A percentile compares a stretch with the other conserved stretches of the same genome.
These are phyloP conservation scores for Neofusicoccum sp. DNA, from an alignment of 2,329 filamentous ascomycete species.

Conservation along the genomic window DNA sequence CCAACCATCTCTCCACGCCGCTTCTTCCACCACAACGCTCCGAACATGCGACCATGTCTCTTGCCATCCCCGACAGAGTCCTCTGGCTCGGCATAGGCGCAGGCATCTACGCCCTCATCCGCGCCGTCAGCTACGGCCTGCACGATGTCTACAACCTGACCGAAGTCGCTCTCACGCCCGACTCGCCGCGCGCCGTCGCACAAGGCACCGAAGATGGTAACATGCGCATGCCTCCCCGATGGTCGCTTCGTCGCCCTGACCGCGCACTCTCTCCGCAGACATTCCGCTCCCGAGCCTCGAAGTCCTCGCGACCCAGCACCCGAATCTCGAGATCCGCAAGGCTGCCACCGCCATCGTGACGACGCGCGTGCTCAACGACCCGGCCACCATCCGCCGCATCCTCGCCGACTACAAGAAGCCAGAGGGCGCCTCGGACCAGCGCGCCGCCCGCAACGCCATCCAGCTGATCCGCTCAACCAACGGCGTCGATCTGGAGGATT, in stretches of 20 bases:
- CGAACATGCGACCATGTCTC: slow-evolving; percentile 29
- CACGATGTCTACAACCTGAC: slow-evolving; percentile 61
- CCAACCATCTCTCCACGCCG: not conserved
- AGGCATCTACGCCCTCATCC: slow-evolving; percentile 58
- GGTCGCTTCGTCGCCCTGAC: slow-evolving; percentile 41
- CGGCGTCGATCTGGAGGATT: slow-evolving; percentile 16
- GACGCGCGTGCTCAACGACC: slow-evolving; percentile 9
- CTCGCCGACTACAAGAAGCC: slow-evolving; percentile 21
- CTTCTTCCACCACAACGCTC: not conserved
- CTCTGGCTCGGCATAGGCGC: slow-evolving; percentile 51
- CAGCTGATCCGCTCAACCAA: slow-evolving; percentile 10
- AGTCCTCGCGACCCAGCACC: slow-evolving; percentile 37
- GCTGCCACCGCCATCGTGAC: slow-evolving; percentile 21
- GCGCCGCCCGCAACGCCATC: slow-evolving; percentile 15
- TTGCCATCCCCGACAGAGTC: slow-evolving; percentile 43
- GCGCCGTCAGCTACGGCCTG: slow-evolving; percentile 59
- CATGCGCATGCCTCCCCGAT: slow-evolving; percentile 41
- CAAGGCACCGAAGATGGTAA: slow-evolving; percentile 68
- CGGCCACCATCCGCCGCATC: slow-evolving; percentile 39
- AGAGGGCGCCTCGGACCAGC: slow-evolving; percentile 3
- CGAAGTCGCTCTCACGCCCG: slow-evolving; percentile 65
- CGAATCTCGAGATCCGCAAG: slow-evolving; percentile 45
- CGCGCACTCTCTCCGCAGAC: slow-evolving; percentile 45
- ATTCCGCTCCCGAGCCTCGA: slow-evolving; percentile 43
- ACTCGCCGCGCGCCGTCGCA: slow-evolving; percentile 46